These are phyloP conservation scores for Leccinum griseonigrum DNA, from an alignment of 1,284 basidiomycete genomes.

Conservation along the genomic window DNA sequence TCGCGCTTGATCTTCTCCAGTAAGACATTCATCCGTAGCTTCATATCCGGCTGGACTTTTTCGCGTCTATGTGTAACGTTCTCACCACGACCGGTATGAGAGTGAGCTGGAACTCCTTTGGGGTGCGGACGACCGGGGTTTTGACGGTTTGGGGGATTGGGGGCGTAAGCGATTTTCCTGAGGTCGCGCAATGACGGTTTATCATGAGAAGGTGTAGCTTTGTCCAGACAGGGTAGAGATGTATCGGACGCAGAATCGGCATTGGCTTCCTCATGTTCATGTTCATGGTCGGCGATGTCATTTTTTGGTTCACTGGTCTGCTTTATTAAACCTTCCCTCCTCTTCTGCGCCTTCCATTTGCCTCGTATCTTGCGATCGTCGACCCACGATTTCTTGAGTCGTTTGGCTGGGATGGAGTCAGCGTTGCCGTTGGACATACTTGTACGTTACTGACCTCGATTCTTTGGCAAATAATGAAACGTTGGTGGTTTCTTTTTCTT, in stretches of 20 bases:
- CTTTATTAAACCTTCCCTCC: slow-evolving; percentile 47
- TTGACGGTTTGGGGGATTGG: slow-evolving; percentile 52
- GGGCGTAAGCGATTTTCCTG: slow-evolving; percentile 59
- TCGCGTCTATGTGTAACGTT: slow-evolving; percentile 27
- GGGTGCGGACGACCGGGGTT: slow-evolving; percentile 47
- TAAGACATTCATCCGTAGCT: slow-evolving; percentile 73
- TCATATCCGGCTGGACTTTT: slow-evolving; percentile 74
- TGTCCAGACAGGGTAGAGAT: neutral
- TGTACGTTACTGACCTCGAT: slow-evolving; percentile 48
- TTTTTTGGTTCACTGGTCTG: slow-evolving; percentile 1
- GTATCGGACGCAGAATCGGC: neutral
- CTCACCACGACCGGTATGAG: slow-evolving; percentile 12
- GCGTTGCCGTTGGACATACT: neutral
- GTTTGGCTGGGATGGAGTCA: slow-evolving; percentile 51
- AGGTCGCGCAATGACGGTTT: slow-evolving; percentile 52
- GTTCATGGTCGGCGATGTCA: slow-evolving; percentile 11
- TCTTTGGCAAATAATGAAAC: slow-evolving; percentile 63
- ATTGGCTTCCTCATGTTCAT: slow-evolving; percentile 6
- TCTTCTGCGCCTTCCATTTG: slow-evolving; percentile 76
- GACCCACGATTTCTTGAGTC: slow-evolving; percentile 73
- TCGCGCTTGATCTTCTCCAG: slow-evolving; percentile 73
- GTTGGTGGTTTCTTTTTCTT: slow-evolving; percentile 58
- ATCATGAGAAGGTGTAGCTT: slow-evolving; percentile 6
- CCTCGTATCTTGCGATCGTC: slow-evolving; percentile 70
- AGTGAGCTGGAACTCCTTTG: neutral